Evolutionary conservation across 2,329 filamentous ascomycete genomes (phyloP).

Genomic region (Thelonectria olida): DNA sequence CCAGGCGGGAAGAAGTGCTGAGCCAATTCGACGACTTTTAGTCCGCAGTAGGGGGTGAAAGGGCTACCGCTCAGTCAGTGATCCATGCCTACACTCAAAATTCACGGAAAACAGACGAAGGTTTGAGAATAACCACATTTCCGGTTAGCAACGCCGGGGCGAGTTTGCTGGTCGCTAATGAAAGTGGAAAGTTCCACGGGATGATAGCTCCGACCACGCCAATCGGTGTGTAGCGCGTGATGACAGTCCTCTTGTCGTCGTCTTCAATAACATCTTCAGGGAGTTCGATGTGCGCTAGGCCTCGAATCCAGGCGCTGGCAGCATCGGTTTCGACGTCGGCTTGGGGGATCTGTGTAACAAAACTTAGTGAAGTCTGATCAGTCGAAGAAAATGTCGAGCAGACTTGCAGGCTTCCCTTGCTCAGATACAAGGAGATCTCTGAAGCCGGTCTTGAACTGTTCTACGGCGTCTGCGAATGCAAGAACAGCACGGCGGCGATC

Average conservation of each 20-base stretch:
- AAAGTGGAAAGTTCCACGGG: background rate
- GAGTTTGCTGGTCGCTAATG: background rate
- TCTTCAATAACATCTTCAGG: conserved; percentile 33
- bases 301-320: conserved; percentile 40
- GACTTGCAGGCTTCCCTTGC: background rate
- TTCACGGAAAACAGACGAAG: too few relatives aligned
- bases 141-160: background rate
- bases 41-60: conserved; percentile 64
- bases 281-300: conserved; percentile 43
- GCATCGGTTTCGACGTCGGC: conserved; percentile 37
- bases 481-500: background rate
- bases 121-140: background rate
- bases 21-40: conserved; percentile 70
- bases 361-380: too few relatives aligned
- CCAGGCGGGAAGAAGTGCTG: conserved; percentile 68
- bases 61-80: too few relatives aligned
- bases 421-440: background rate
- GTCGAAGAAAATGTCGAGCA: too few relatives aligned
- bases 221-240: background rate
- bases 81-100: too few relatives aligned
- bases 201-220: background rate
- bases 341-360: conserved; percentile 34
- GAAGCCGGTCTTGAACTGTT: background rate
- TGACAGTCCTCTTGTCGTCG: background rate
- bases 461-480: background rate